Conservation (phyloP, 1,284 basidiomycete genomes). For the Cutaneotrichosporon spelunceum region DNA sequence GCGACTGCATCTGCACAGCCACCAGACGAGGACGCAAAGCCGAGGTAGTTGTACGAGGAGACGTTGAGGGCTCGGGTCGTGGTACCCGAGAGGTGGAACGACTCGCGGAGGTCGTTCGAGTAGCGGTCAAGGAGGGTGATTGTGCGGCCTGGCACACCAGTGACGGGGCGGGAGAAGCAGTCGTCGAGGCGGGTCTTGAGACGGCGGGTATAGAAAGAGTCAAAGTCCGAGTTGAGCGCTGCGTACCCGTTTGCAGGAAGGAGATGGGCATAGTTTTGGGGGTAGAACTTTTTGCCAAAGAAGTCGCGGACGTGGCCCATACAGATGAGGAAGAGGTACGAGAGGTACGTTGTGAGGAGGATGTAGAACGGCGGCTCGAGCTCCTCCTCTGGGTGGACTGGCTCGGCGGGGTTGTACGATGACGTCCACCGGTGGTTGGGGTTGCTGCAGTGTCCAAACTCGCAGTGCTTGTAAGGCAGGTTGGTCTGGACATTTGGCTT, state of each 20-base stretch:
- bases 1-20: constrained; percentile 92
- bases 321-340: constrained; percentile 81
- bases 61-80: constrained; percentile 90
- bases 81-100: constrained; percentile 72
- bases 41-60: constrained; percentile 98
- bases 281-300: constrained; percentile 79
- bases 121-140: constrained; percentile 81
- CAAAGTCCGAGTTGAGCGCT: constrained; percentile 95
- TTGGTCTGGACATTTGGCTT: constrained; percentile 41
- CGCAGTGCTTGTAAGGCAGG: constrained; percentile 44
- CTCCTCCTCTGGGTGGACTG: constrained; percentile 57
- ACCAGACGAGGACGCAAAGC: constrained; percentile 91
- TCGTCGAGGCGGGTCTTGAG: constrained; percentile 93
- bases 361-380: constrained; percentile 86
- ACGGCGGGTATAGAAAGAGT: constrained; percentile 97
- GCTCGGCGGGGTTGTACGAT: constrained; percentile 51
- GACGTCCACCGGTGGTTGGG: constrained; percentile 51
- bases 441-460: constrained; percentile 51
- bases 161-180: constrained; percentile 90
- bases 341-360: constrained; percentile 85
- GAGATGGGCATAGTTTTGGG: constrained; percentile 72
- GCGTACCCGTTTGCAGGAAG: constrained; percentile 85
- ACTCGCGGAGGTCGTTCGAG: constrained; percentile 76
- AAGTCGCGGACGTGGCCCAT: constrained; percentile 94
- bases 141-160: constrained; percentile 92